These are phyloP conservation scores for Sonneratia caseolaris DNA, from an alignment of 345 rosid genomes.

Conservation along the genomic window DNA sequence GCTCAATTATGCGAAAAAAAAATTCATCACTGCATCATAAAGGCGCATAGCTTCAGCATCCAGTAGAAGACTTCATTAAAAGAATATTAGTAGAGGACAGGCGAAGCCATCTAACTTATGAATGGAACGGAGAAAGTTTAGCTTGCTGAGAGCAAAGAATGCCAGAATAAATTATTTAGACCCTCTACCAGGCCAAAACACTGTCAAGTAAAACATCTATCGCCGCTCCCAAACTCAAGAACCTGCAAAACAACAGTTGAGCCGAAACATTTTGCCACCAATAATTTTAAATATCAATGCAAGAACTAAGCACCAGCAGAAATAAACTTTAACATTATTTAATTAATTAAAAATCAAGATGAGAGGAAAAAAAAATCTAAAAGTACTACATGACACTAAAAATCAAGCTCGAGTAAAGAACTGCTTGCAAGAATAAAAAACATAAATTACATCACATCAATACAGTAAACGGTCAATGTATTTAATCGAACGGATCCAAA, in stretches of 20 bases:
- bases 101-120: background rate
- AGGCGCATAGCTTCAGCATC: background rate
- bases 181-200: background rate
- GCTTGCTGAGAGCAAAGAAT: background rate
- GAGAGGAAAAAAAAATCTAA: no score
- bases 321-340: background rate
- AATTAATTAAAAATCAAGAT: background rate
- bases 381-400: no score
- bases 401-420: no score
- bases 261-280: background rate
- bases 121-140: background rate
- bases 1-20: background rate
- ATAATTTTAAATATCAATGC: background rate
- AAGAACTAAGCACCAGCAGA: background rate
- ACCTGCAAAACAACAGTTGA: background rate
- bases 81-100: background rate
- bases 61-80: background rate
- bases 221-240: background rate
- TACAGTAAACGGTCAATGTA: background rate
- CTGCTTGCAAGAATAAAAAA: background rate
- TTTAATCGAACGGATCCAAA: background rate
- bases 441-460: background rate
- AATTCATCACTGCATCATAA: constrained; percentile 2
- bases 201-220: background rate
- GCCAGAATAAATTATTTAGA: background rate